These are phyloP conservation scores for Vitis cinerea DNA, from an alignment of 164 flowering plant species.

Conservation along the genomic window DNA sequence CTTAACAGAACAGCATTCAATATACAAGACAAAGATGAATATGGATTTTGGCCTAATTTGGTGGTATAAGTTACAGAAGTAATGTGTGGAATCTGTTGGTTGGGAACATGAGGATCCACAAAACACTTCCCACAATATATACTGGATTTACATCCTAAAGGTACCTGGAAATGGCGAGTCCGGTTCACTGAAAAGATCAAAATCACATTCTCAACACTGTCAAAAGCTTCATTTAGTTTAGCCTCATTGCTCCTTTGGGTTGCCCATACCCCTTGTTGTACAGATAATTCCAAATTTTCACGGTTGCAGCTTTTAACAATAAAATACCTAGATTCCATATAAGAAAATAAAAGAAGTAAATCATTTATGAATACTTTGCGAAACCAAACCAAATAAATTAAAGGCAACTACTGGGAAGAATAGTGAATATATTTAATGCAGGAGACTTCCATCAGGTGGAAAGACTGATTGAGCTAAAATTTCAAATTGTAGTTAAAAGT, in stretches of 20 bases:
- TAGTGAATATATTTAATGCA: too few species aligned
- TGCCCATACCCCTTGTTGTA: slow-evolving; percentile 99
- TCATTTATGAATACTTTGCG: slow-evolving; percentile 12
- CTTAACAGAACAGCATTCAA: too few species aligned
- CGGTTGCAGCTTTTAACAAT: slow-evolving; percentile 98
- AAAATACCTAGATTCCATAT: slow-evolving; percentile 72
- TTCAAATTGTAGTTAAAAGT: too few species aligned
- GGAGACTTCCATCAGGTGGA: too few species aligned
- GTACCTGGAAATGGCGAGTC: slow-evolving; percentile 97
- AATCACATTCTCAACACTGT: slow-evolving; percentile 89
- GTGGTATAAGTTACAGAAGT: too few species aligned
- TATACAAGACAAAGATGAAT: too few species aligned
- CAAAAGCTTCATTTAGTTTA: slow-evolving; percentile 98
- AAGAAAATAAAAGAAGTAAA: slow-evolving; percentile 15
- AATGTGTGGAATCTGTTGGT: background rate
- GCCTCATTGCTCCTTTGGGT: slow-evolving; percentile 99
- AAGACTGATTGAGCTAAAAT: too few species aligned
- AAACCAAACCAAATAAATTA: slow-evolving; percentile 1
- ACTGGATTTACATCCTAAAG: slow-evolving; percentile 7
- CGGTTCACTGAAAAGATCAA: slow-evolving; percentile 96
- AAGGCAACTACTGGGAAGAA: background rate
- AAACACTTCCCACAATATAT: background rate
- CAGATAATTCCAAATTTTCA: slow-evolving; percentile 95
- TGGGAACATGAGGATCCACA: background rate
- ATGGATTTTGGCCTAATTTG: too few species aligned